Percentiles rank a stretch among this genome's conserved stretches.
These are phyloP conservation scores for Sesbania bispinosa DNA, from an alignment of 306 rosid genomes.

Conservation along the genomic window DNA sequence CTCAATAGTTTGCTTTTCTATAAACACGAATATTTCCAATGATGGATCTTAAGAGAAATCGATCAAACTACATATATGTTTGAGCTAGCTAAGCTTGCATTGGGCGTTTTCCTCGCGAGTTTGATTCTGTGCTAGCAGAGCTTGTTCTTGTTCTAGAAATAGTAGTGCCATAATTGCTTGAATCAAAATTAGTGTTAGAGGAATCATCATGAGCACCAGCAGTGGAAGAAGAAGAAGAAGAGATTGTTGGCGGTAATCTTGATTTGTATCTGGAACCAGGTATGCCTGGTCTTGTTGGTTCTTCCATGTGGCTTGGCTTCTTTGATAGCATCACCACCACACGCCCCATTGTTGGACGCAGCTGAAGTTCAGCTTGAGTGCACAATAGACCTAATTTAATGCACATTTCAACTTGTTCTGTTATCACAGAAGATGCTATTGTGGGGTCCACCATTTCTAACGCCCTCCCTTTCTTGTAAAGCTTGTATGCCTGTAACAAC, in stretches of 20 bases:
- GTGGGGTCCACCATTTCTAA: constrained; percentile 64
- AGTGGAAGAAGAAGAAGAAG: constrained; percentile 26
- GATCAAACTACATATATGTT: too few relatives aligned
- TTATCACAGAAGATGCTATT: constrained; percentile 45
- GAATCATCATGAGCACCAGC: constrained; percentile 40
- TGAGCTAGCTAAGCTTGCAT: constrained; percentile 22
- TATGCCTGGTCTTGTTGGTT: constrained; percentile 68
- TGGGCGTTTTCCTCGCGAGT: constrained; percentile 63
- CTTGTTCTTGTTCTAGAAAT: constrained; percentile 27
- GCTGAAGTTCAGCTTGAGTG: constrained; percentile 57
- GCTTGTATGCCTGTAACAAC: constrained; percentile 62
- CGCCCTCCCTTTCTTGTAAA: constrained; percentile 70
- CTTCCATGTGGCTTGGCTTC: constrained; percentile 61
- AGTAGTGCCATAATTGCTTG: constrained; percentile 31
- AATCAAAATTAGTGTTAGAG: constrained; percentile 33
- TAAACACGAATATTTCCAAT: too few relatives aligned
- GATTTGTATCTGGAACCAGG: constrained; percentile 63
- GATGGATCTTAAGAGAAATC: too few relatives aligned
- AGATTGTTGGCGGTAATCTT: constrained; percentile 43
- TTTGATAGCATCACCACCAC: constrained; percentile 67
- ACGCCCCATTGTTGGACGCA: constrained; percentile 73
- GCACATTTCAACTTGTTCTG: constrained; percentile 64
- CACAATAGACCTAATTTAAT: constrained; percentile 34
- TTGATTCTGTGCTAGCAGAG: constrained; percentile 24
- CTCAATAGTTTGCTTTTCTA: too few relatives aligned